Base-by-base conservation (phyloP, 768 basidiomycete species). In the Termitomyces eurrhizus region DNA sequence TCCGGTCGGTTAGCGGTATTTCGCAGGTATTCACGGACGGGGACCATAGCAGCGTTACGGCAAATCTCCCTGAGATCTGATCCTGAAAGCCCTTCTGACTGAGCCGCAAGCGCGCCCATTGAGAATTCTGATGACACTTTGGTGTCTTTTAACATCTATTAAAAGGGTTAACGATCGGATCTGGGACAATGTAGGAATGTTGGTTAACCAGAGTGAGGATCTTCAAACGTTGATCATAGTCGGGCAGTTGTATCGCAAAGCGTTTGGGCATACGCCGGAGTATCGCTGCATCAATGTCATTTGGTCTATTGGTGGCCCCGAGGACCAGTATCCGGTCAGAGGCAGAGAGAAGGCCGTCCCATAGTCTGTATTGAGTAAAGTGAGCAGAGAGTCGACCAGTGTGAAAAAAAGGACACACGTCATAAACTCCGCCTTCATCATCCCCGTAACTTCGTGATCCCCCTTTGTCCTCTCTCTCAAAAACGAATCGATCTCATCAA, bases 351-450 rank as follows among this genome's bases (percentile, higher is more conserved):
- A 98, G 78, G 2, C 97, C 97, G 70, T 99, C 97, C 97, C 97
- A 99, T 36, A 95, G 80, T 3, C 94, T 95, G 66, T 42, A 44
- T 55, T 1, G 12, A 42, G 29, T 1, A 1, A 33, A 7, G 6
- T 42, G 42, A 55, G 18, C 29, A 42, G 18, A 42, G 18, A 33
- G 4, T 7, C 54, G 14, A 32, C 21, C 21, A 13, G 5, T 7
- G 21, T 2, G 26, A 21, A 42, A 61, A 61, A 26, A 13, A 11
- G 26, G 0, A 77, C 88, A 61, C 70, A 92, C 90, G 90, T 93
- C 91, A 93, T 93, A 67, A 93, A 93, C 69, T 94, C 92, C 0
- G 95, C 95, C 73, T 98, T 97, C 85, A 98, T 95, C 94, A 98
- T 98, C 5, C 89, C 95, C 39, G 95, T 98, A 55, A 94, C 96